A percentile compares a stretch with the other conserved stretches of the same genome.
Evolutionary conservation across 495 filamentous ascomycete genomes (phyloP).

Genomic region (Xylaria grammica): DNA sequence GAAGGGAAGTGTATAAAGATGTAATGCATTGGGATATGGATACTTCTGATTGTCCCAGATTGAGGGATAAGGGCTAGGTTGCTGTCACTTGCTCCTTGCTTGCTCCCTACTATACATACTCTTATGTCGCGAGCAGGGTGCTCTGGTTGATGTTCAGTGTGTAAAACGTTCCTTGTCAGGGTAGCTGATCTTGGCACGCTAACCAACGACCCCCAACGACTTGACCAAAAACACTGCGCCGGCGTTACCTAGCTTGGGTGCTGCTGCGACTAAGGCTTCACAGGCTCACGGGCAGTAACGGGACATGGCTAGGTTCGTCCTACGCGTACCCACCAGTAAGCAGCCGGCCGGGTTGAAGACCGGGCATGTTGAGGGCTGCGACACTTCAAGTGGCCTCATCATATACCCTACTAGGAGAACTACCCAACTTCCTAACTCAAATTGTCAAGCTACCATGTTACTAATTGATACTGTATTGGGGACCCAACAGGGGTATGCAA

Average conservation of each 20-base stretch:
- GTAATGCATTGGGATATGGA: constrained; percentile 3
- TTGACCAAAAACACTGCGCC: too few species aligned
- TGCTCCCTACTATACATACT: too few species aligned
- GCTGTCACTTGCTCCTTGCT: neutral
- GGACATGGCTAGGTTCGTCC: too few species aligned
- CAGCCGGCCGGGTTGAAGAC: neutral
- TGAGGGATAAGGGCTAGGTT: neutral
- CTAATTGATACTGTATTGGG: neutral
- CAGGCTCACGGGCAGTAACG: too few species aligned
- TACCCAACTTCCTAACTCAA: constrained; percentile 4
- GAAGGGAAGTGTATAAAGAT: constrained; percentile 10
- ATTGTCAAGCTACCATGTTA: constrained; percentile 3
- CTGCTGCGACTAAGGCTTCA: too few species aligned
- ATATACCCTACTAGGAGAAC: neutral
- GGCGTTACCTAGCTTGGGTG: too few species aligned
- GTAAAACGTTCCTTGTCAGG: too few species aligned
- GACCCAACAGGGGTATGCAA: neutral
- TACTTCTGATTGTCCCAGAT: neutral
- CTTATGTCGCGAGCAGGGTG: neutral
- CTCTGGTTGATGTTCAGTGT: too few species aligned
- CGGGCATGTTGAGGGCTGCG: neutral
- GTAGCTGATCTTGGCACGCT: too few species aligned
- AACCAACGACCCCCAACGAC: too few species aligned
- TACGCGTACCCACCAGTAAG: too few species aligned
- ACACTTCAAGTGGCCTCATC: neutral